A percentile compares a stretch with the other conserved stretches of the same genome.
phyloP scores from a whole-genome alignment of 768 basidiomycete species.

The Lepiota brunneoincarnata region DNA sequence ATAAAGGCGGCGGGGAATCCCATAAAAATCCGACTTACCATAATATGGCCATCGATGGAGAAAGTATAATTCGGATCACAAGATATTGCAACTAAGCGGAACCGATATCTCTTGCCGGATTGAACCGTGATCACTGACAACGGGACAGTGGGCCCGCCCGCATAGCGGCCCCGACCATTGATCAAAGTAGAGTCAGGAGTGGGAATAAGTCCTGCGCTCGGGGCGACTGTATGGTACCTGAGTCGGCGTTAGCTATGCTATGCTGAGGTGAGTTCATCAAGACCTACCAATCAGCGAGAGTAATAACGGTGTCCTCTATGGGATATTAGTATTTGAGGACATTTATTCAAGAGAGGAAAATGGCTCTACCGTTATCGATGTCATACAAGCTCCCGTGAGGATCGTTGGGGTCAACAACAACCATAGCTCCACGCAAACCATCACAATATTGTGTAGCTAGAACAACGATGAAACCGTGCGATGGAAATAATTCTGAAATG shows the following conservation, averaged over 20 bases:
- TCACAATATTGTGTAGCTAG: constrained; percentile 22
- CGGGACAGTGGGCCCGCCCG: constrained; percentile 34
- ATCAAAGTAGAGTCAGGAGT: constrained; percentile 43
- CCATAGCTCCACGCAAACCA: constrained; percentile 21
- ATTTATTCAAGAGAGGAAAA: background rate
- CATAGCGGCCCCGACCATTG: constrained; percentile 49
- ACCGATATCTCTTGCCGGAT: constrained; percentile 43
- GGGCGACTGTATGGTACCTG: constrained; percentile 35
- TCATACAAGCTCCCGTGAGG: constrained; percentile 22
- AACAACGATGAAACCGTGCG: background rate
- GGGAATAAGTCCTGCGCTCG: constrained; percentile 17
- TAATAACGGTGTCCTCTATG: constrained; percentile 38
- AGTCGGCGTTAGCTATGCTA: background rate
- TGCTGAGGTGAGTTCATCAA: background rate
- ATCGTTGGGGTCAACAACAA: constrained; percentile 21
- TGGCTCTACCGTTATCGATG: constrained; percentile 18
- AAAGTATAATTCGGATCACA: constrained; percentile 45
- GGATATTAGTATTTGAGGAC: background rate
- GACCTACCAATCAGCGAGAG: constrained; percentile 46
- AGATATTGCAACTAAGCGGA: constrained; percentile 49
- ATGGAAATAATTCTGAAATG: background rate
- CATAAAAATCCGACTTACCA: background rate
- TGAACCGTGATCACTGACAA: constrained; percentile 45
- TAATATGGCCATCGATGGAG: constrained; percentile 39
- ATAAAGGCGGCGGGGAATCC: background rate